Percentiles rank a stretch among this genome's conserved stretches.
Evolutionary conservation across 352 stramenopile species (phyloP).

Genomic region (Phytophthora europaea): DNA sequence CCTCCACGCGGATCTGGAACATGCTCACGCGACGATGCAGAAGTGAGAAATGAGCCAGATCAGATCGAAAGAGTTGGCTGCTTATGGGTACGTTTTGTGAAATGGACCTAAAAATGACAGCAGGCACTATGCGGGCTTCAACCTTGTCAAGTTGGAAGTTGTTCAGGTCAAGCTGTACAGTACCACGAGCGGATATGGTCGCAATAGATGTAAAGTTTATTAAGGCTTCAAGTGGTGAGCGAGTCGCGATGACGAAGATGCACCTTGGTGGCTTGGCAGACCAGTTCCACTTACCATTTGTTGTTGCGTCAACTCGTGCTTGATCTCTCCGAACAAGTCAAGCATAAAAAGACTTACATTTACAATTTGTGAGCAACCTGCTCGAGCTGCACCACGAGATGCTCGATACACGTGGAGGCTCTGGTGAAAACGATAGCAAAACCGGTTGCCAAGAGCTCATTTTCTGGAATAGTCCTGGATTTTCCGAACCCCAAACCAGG

Average conservation of each 20-base stretch:
- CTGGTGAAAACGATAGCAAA: no score
- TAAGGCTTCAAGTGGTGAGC: background rate
- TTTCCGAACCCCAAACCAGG: slow-evolving; percentile 15
- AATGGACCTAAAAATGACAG: background rate
- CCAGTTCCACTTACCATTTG: no score
- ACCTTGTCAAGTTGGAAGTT: background rate
- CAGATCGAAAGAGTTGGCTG: background rate
- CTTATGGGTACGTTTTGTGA: background rate
- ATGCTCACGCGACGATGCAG: slow-evolving; percentile 37
- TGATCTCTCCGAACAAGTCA: background rate
- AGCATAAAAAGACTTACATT: no score
- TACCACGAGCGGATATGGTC: background rate
- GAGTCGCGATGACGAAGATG: background rate
- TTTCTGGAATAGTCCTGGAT: slow-evolving; percentile 31
- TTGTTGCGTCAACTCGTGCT: background rate
- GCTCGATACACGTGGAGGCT: background rate
- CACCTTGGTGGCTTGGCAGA: background rate
- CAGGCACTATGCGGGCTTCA: background rate
- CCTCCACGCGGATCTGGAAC: slow-evolving; percentile 90
- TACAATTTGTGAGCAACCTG: no score
- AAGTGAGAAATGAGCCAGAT: background rate
- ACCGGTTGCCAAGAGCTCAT: background rate
- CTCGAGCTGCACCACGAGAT: background rate
- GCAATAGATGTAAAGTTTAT: background rate
- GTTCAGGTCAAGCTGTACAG: background rate